A percentile compares a stretch with the other conserved stretches of the same genome.
Evolutionary conservation across 2,329 filamentous ascomycete species (phyloP).

Genomic region (Xylaria arbuscula): DNA sequence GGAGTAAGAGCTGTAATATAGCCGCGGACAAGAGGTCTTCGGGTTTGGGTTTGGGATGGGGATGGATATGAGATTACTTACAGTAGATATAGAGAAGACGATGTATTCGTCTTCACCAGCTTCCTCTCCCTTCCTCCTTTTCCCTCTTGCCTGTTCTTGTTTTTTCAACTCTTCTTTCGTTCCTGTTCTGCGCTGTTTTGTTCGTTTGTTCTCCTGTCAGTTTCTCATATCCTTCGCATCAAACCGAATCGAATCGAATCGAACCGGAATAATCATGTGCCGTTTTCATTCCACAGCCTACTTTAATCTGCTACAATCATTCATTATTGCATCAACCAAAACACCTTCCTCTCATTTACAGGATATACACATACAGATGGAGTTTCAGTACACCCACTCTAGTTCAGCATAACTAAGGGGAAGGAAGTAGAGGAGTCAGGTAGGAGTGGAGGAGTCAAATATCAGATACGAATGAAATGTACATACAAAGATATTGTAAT

Average conservation of each 20-base stretch:
- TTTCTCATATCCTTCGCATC: too few relatives aligned
- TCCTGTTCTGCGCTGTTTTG: too few relatives aligned
- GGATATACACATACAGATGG: background rate
- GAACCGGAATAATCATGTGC: too few relatives aligned
- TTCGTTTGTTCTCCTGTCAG: too few relatives aligned
- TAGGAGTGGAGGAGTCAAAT: slow-evolving; percentile 2
- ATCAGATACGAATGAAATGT: slow-evolving; percentile 10
- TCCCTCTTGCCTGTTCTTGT: background rate
- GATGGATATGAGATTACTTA: slow-evolving; percentile 21
- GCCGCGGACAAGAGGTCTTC: background rate
- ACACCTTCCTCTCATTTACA: slow-evolving; percentile 12
- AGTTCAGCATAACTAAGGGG: too few relatives aligned
- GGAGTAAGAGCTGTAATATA: slow-evolving; percentile 21
- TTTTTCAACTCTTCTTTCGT: background rate
- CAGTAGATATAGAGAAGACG: background rate
- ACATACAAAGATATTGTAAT: slow-evolving; percentile 19
- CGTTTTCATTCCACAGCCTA: too few relatives aligned
- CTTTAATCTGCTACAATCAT: too few relatives aligned
- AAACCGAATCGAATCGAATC: too few relatives aligned
- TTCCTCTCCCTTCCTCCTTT: background rate
- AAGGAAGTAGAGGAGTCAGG: too few relatives aligned
- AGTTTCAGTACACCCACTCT: too few relatives aligned
- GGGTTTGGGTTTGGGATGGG: background rate
- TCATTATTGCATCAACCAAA: background rate
- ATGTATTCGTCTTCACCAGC: too few relatives aligned